A percentile compares a stretch with the other conserved stretches of the same genome.
phyloP scores from a whole-genome alignment of 176 grass and related monocot species.

The Neostapfia colusana region DNA sequence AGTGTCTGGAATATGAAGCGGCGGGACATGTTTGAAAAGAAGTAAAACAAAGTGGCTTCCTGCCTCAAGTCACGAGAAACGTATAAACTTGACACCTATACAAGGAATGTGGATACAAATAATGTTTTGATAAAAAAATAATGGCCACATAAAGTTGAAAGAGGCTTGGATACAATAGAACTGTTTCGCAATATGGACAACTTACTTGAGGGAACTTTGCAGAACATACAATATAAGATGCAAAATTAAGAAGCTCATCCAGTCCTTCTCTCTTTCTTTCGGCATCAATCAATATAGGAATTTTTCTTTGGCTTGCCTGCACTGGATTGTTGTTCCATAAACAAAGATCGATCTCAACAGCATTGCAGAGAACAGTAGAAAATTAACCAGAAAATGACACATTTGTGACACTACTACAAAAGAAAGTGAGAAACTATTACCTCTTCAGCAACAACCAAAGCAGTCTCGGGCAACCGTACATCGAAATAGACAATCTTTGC shows the following conservation, averaged over 20 bases:
- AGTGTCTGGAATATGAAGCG: not conserved
- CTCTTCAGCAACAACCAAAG: conserved; percentile 93
- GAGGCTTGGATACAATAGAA: not conserved
- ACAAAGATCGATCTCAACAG: conserved; percentile 46
- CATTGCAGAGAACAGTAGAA: not conserved
- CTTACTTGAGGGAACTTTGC: conserved; percentile 77
- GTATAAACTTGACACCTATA: not conserved
- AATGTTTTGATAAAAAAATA: not conserved
- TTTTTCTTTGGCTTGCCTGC: conserved; percentile 93
- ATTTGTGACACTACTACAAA: not conserved
- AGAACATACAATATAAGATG: conserved; percentile 88
- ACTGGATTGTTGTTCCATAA: conserved; percentile 64
- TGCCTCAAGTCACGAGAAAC: not conserved
- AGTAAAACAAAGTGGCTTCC: not conserved
- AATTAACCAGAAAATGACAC: not conserved
- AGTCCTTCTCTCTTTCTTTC: conserved; percentile 90
- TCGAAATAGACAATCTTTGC: conserved; percentile 78
- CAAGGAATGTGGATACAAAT: not conserved
- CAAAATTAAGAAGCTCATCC: conserved; percentile 77
- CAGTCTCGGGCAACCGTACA: conserved; percentile 77
- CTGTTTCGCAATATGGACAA: conserved; percentile 7
- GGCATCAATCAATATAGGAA: conserved; percentile 79
- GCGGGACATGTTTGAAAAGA: not conserved
- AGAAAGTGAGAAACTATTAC: conserved; percentile 34
- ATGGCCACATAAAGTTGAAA: not conserved